Evolutionary conservation across 2,329 filamentous ascomycete genomes (phyloP).

Genomic region (Botrytis byssoidea): DNA sequence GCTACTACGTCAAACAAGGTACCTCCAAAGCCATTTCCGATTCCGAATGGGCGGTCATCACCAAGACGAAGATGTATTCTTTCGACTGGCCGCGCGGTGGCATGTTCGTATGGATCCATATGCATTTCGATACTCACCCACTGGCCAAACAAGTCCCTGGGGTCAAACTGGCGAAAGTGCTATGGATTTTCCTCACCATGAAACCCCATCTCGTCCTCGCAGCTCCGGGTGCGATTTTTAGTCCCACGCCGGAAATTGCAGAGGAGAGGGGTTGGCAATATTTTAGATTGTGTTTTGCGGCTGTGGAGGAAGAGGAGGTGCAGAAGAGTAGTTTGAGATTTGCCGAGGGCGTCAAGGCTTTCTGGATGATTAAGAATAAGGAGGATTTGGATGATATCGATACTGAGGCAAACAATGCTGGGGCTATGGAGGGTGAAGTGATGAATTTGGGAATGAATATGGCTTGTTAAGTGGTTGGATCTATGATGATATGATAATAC

Average conservation of each 20-base stretch:
- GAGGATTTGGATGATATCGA: slow-evolving; percentile 59
- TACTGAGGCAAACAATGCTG: slow-evolving; percentile 5
- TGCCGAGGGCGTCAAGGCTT: slow-evolving; percentile 65
- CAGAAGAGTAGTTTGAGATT: slow-evolving; percentile 61
- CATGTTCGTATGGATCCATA: slow-evolving; percentile 86
- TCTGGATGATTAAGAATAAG: slow-evolving; percentile 72
- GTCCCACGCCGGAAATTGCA: slow-evolving; percentile 59
- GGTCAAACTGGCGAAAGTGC: slow-evolving; percentile 57
- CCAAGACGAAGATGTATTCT: slow-evolving; percentile 70
- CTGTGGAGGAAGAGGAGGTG: slow-evolving; percentile 71
- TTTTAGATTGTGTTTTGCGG: slow-evolving; percentile 80
- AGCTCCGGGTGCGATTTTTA: slow-evolving; percentile 72
- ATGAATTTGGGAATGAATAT: slow-evolving; percentile 31
- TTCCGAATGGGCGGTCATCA: slow-evolving; percentile 71
- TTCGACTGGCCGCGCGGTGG: slow-evolving; percentile 81
- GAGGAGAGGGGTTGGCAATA: slow-evolving; percentile 65
- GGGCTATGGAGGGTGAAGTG: slow-evolving; percentile 24
- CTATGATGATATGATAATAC: background rate
- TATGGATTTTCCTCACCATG: slow-evolving; percentile 70
- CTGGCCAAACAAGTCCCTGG: slow-evolving; percentile 57
- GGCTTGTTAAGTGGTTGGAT: slow-evolving; percentile 29
- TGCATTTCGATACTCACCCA: slow-evolving; percentile 72
- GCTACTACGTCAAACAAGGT: slow-evolving; percentile 64
- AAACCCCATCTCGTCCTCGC: slow-evolving; percentile 69
- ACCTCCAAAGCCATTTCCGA: slow-evolving; percentile 53